Conservation (phyloP, 306 rosid genomes). For the Dalbergia oliveri region DNA sequence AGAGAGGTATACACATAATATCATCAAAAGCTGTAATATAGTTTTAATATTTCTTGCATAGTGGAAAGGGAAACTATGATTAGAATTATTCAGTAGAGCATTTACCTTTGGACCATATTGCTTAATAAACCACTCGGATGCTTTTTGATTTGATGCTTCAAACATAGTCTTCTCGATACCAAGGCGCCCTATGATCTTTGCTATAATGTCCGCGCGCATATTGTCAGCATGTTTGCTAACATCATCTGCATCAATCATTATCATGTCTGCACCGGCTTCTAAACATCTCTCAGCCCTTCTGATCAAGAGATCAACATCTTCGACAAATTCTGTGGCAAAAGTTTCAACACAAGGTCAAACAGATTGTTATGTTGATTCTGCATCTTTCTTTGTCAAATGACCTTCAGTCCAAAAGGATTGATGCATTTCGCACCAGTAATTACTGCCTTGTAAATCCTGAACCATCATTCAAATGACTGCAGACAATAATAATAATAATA, state of each 20-base stretch:
- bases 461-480: constrained; percentile 1
- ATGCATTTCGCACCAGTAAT: not conserved
- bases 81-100: constrained; percentile 6
- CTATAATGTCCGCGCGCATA: constrained; percentile 78
- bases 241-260: constrained; percentile 86
- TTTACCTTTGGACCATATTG: constrained; percentile 87
- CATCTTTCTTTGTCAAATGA: constrained; percentile 15
- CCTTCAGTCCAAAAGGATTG: constrained; percentile 4
- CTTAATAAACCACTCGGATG: constrained; percentile 91
- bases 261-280: constrained; percentile 98
- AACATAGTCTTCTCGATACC: constrained; percentile 95
- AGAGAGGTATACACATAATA: not conserved
- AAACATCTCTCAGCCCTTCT: constrained; percentile 94
- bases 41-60: not conserved
- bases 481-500: not conserved
- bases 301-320: constrained; percentile 88
- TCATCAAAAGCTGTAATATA: not conserved
- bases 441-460: constrained; percentile 10
- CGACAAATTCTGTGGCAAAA: constrained; percentile 71
- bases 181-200: constrained; percentile 88
- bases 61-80: not conserved
- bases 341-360: constrained; percentile 8
- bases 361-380: constrained; percentile 16
- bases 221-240: constrained; percentile 67
- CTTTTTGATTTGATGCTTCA: constrained; percentile 81